Conservation (phyloP, 148 eudicot genomes). For the Vaccinium corymbosum region DNA sequence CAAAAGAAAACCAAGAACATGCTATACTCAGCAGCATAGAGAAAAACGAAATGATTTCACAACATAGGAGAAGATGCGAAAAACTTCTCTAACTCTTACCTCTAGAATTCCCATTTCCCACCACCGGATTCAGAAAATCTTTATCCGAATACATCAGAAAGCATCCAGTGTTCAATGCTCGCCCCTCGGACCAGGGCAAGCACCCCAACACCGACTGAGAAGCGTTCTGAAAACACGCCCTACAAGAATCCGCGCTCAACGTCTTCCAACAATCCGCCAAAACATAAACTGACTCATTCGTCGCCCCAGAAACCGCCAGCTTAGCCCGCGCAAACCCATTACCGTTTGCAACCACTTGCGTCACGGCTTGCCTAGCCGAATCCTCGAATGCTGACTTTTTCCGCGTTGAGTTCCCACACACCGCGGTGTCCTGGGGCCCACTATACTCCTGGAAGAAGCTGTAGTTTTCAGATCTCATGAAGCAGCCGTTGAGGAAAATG, state of each 20-base stretch:
- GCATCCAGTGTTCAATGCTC: slow-evolving; percentile 56
- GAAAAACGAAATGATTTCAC: neutral
- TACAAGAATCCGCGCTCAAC: slow-evolving; percentile 31
- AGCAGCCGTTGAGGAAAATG: slow-evolving; percentile 51
- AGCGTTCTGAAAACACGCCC: slow-evolving; percentile 47
- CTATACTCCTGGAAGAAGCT: slow-evolving; percentile 34
- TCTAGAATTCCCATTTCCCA: slow-evolving; percentile 21
- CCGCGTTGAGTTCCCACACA: slow-evolving; percentile 36
- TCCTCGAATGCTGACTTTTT: slow-evolving; percentile 21
- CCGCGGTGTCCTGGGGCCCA: slow-evolving; percentile 26
- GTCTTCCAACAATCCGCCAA: slow-evolving; percentile 59
- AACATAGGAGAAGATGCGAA: neutral
- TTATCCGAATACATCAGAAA: slow-evolving; percentile 58
- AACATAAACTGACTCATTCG: slow-evolving; percentile 42
- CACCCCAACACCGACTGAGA: slow-evolving; percentile 34
- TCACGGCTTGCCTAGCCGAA: slow-evolving; percentile 28
- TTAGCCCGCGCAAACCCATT: slow-evolving; percentile 32
- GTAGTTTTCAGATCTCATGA: slow-evolving; percentile 41
- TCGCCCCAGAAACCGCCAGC: slow-evolving; percentile 18
- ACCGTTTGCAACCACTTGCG: slow-evolving; percentile 24
- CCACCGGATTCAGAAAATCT: slow-evolving; percentile 43
- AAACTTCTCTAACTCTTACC: slow-evolving; percentile 25
- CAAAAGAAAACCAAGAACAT: neutral
- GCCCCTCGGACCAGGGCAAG: slow-evolving; percentile 54
- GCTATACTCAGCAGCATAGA: neutral